Conservation (phyloP, 345 rosid species). For the Brassica carinata region DNA sequence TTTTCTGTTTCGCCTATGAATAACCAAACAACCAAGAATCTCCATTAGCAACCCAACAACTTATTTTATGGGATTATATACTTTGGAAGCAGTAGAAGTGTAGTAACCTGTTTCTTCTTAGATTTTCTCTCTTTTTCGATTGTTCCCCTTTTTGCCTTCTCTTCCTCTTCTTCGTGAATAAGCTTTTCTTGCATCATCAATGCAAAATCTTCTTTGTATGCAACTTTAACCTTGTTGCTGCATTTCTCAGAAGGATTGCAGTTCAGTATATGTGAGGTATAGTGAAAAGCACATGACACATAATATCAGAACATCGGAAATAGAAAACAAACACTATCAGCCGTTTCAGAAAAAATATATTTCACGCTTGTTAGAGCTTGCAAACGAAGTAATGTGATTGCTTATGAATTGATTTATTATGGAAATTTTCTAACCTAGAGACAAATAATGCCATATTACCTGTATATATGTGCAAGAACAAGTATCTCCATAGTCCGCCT, state of each 20-base stretch:
- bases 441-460: constrained; percentile 45
- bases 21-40: constrained; percentile 21
- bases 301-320: constrained; percentile 28
- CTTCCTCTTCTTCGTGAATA: constrained; percentile 95
- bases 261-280: constrained; percentile 29
- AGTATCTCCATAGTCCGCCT: constrained; percentile 87
- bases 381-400: constrained; percentile 3
- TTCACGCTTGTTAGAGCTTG: constrained; percentile 11
- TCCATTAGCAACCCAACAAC: constrained; percentile 15
- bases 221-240: constrained; percentile 87
- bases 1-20: constrained; percentile 76
- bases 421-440: constrained; percentile 2
- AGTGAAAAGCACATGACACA: constrained; percentile 11
- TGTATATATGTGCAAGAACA: constrained; percentile 89
- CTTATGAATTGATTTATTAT: constrained; percentile 5
- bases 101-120: constrained; percentile 82
- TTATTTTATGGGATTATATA: background rate
- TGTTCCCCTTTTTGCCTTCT: constrained; percentile 73
- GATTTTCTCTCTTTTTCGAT: constrained; percentile 76
- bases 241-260: constrained; percentile 36
- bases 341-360: constrained; percentile 11
- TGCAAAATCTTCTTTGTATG: constrained; percentile 96
- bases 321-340: constrained; percentile 17
- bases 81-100: background rate
- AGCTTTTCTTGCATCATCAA: constrained; percentile 92